phyloP scores from a whole-genome alignment of 495 filamentous ascomycete species.

The Xylona heveae region DNA sequence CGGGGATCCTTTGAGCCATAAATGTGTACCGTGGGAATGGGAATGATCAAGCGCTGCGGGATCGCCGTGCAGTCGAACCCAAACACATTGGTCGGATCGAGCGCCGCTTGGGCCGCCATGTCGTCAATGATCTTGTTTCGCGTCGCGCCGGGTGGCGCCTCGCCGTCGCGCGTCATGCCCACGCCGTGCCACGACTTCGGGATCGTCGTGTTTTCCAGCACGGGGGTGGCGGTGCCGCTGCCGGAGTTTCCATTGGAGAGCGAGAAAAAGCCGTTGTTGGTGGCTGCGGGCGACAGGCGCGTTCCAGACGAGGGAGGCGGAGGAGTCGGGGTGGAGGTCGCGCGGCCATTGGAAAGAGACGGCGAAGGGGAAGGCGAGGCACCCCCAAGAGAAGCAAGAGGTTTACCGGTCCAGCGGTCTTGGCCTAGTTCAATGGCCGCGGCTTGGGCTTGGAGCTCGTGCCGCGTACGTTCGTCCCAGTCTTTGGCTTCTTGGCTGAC shows the following conservation, averaged over 20 bases:
- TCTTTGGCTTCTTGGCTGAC: slow-evolving; percentile 22
- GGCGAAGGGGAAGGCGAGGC: too few species aligned
- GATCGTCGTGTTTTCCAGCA: too few species aligned
- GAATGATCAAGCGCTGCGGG: slow-evolving; percentile 19
- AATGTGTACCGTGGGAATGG: slow-evolving; percentile 39
- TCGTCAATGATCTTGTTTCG: too few species aligned
- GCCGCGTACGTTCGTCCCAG: slow-evolving; percentile 14
- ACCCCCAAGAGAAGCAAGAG: slow-evolving; percentile 11
- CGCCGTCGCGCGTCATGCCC: slow-evolving; percentile 11
- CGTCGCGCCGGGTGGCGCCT: slow-evolving; percentile 3
- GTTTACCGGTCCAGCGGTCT: slow-evolving; percentile 11
- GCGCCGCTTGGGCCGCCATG: slow-evolving; percentile 11
- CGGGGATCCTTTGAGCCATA: slow-evolving; percentile 36
- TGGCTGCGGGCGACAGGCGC: too few species aligned
- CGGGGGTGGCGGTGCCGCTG: too few species aligned
- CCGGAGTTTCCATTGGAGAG: too few species aligned
- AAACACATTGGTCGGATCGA: slow-evolving; percentile 17
- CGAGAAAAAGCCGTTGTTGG: too few species aligned
- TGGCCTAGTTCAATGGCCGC: slow-evolving; percentile 15
- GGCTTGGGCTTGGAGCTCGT: slow-evolving; percentile 11
- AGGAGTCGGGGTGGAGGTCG: too few species aligned
- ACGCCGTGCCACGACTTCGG: too few species aligned
- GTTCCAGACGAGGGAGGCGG: too few species aligned
- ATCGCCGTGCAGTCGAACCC: slow-evolving; percentile 28
- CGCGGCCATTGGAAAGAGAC: too few species aligned